Conservation (phyloP, 768 basidiomycete genomes). For the Lentinula guzmanii region DNA sequence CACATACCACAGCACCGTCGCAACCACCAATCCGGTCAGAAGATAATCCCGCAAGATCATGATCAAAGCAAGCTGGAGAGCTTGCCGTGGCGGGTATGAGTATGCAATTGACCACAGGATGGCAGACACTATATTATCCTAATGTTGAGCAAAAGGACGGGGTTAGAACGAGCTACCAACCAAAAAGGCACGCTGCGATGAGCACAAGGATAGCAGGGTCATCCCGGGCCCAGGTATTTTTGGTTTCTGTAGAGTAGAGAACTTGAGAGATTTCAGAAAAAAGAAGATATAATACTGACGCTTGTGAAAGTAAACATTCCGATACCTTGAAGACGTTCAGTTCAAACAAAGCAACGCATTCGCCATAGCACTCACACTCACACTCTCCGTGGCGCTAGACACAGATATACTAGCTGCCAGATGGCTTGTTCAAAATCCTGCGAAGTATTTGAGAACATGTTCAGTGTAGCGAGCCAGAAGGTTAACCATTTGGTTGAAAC, state of each 20-base stretch:
- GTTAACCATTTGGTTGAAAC: conserved; percentile 84
- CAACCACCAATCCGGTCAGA: conserved; percentile 63
- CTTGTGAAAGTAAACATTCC: conserved; percentile 97
- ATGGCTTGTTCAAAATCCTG: conserved; percentile 97
- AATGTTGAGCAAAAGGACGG: not conserved
- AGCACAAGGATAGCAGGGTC: conserved; percentile 94
- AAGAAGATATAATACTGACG: conserved; percentile 42
- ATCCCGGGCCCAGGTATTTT: conserved; percentile 97
- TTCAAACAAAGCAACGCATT: conserved; percentile 1
- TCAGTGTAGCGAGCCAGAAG: not conserved
- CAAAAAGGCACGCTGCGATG: conserved; percentile 69
- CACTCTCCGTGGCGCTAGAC: conserved; percentile 90
- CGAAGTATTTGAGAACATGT: conserved; percentile 6
- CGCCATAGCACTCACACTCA: conserved; percentile 29
- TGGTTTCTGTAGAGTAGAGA: conserved; percentile 61
- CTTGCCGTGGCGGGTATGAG: conserved; percentile 48
- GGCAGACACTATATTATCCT: conserved; percentile 54
- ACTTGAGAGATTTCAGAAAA: not conserved
- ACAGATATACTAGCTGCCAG: conserved; percentile 93
- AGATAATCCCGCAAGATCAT: conserved; percentile 93
- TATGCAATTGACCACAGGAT: conserved; percentile 86
- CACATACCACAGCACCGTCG: conserved; percentile 71
- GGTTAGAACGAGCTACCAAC: conserved; percentile 33
- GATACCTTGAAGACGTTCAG: conserved; percentile 48
- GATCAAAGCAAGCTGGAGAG: conserved; percentile 59